Conservation (phyloP, 1,284 basidiomycete genomes). For the Leccinum fuscescens region DNA sequence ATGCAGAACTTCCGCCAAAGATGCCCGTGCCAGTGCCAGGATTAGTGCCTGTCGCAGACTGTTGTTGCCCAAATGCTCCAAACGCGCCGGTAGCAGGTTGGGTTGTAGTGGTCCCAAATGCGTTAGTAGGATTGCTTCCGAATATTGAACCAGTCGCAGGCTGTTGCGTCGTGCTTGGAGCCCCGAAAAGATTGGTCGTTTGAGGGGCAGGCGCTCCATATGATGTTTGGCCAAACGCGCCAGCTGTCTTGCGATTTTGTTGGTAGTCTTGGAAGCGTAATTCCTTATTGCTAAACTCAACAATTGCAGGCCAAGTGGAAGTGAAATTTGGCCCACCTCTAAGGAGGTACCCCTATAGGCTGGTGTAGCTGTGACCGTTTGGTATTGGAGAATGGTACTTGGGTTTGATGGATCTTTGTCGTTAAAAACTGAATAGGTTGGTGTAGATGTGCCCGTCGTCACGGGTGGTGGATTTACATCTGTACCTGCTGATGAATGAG, state of each 20-base stretch:
- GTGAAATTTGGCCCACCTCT: slow-evolving; percentile 47
- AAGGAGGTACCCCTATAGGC: slow-evolving; percentile 68
- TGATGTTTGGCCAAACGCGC: slow-evolving; percentile 45
- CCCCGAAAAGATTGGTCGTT: slow-evolving; percentile 41
- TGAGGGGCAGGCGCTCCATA: slow-evolving; percentile 31
- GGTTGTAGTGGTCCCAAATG: slow-evolving; percentile 38
- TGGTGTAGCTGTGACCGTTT: slow-evolving; percentile 72
- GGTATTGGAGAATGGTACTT: slow-evolving; percentile 55
- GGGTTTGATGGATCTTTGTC: slow-evolving; percentile 59
- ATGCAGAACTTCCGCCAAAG: slow-evolving; percentile 40
- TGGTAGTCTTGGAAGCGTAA: slow-evolving; percentile 72
- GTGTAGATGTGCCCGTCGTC: slow-evolving; percentile 62
- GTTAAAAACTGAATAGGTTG: slow-evolving; percentile 48
- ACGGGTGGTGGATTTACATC: slow-evolving; percentile 44
- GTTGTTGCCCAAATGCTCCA: slow-evolving; percentile 32
- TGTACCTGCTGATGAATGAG: slow-evolving; percentile 28
- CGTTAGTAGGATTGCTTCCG: slow-evolving; percentile 23
- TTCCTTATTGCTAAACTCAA: slow-evolving; percentile 47
- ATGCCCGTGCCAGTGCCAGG: slow-evolving; percentile 31
- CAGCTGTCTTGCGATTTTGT: slow-evolving; percentile 70
- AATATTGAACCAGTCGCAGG: slow-evolving; percentile 36
- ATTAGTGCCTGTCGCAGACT: slow-evolving; percentile 30
- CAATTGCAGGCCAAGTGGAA: slow-evolving; percentile 3
- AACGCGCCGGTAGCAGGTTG: slow-evolving; percentile 30
- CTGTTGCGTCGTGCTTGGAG: slow-evolving; percentile 34